Evolutionary conservation across 768 basidiomycete genomes (phyloP).

Genomic region (Auriculariales sp.): DNA sequence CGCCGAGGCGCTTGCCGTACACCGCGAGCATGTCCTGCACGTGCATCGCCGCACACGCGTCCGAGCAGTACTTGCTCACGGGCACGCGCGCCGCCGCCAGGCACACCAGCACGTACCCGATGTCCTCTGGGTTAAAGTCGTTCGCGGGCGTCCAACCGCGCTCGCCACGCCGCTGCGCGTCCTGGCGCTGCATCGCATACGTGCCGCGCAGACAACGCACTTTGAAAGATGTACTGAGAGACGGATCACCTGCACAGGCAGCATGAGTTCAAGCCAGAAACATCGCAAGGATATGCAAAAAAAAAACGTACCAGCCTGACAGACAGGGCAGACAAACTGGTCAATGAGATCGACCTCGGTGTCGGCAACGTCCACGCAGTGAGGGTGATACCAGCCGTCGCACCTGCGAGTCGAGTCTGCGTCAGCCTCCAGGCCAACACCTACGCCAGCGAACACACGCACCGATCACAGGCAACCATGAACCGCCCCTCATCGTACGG

Average conservation of each 20-base stretch:
- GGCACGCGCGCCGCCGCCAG: conserved; percentile 66
- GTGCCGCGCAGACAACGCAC: conserved; percentile 60
- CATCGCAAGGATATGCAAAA: neutral
- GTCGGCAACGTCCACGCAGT: conserved; percentile 72
- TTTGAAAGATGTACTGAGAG: conserved; percentile 65
- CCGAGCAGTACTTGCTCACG: conserved; percentile 86
- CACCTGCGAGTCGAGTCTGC: no score
- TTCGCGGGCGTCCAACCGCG: conserved; percentile 43
- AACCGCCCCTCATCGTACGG: conserved; percentile 61
- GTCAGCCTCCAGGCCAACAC: no score
- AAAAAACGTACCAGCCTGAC: conserved; percentile 58
- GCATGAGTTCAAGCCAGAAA: neutral
- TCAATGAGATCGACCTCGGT: conserved; percentile 77
- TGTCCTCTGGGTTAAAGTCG: conserved; percentile 12
- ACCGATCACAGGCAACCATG: conserved; percentile 71
- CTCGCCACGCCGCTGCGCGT: conserved; percentile 25
- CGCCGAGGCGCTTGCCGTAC: conserved; percentile 49
- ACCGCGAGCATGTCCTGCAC: conserved; percentile 55
- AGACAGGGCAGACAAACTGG: conserved; percentile 79
- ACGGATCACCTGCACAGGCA: conserved; percentile 34
- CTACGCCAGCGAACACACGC: no score
- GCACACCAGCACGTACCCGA: conserved; percentile 44
- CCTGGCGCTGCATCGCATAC: conserved; percentile 15
- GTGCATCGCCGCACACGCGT: conserved; percentile 61
- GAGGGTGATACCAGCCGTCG: conserved; percentile 89